These are phyloP conservation scores for Neurospora pannonica DNA, from an alignment of 495 filamentous ascomycete genomes.

Conservation along the genomic window DNA sequence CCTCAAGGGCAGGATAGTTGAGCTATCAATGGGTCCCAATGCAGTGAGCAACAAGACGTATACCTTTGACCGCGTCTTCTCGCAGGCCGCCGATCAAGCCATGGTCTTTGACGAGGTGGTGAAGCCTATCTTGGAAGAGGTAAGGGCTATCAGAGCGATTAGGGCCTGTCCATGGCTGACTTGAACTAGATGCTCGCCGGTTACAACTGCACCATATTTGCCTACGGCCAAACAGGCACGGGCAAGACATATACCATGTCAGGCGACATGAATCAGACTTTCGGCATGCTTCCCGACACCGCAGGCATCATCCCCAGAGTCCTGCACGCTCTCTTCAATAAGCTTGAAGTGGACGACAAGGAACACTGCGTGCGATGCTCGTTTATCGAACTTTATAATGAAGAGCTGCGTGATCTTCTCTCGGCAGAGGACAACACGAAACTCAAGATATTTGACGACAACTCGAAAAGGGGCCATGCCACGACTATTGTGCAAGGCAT, in stretches of 20 bases:
- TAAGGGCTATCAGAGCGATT: slow-evolving; percentile 26
- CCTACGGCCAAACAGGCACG: slow-evolving; percentile 95
- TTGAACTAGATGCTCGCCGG: slow-evolving; percentile 71
- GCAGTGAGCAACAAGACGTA: slow-evolving; percentile 93
- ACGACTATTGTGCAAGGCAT: slow-evolving; percentile 89
- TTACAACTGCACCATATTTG: slow-evolving; percentile 99
- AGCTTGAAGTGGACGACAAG: slow-evolving; percentile 64
- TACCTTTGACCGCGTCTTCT: slow-evolving; percentile 94
- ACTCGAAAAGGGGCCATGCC: slow-evolving; percentile 65
- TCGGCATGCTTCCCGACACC: slow-evolving; percentile 76
- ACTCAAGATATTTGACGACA: slow-evolving; percentile 93
- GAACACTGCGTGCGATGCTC: slow-evolving; percentile 95
- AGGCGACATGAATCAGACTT: slow-evolving; percentile 82
- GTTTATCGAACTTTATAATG: slow-evolving; percentile 97
- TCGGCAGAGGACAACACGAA: slow-evolving; percentile 71
- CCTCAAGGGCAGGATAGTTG: slow-evolving; percentile 69
- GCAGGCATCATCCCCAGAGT: slow-evolving; percentile 92
- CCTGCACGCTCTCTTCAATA: slow-evolving; percentile 74
- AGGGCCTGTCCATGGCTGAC: slow-evolving; percentile 2
- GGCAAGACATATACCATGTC: slow-evolving; percentile 99
- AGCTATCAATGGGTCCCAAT: slow-evolving; percentile 86
- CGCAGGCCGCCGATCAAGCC: slow-evolving; percentile 83
- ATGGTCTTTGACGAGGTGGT: slow-evolving; percentile 95
- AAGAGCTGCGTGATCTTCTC: slow-evolving; percentile 85
- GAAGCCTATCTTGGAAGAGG: slow-evolving; percentile 82